phyloP scores from a whole-genome alignment of 2,329 filamentous ascomycete species.

The Curvularia hawaiiensis region DNA sequence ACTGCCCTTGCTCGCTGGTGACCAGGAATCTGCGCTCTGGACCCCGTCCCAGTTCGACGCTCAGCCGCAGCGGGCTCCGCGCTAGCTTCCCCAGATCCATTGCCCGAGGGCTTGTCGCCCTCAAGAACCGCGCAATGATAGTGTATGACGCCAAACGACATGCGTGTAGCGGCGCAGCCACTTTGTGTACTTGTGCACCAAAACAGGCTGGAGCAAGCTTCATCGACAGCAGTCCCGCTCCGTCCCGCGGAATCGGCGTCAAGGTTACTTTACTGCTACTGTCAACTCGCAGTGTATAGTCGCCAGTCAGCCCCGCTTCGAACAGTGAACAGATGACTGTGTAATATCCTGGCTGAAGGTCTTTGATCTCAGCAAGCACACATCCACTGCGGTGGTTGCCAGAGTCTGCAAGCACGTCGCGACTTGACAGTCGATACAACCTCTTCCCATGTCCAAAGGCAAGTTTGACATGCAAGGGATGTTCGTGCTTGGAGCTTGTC shows the following conservation, averaged over 20 bases:
- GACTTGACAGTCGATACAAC: constrained; percentile 69
- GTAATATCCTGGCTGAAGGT: constrained; percentile 74
- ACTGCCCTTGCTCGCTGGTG: constrained; percentile 73
- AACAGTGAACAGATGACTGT: constrained; percentile 92
- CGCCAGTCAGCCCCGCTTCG: constrained; percentile 75
- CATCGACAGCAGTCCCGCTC: constrained; percentile 73
- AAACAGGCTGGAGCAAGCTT: constrained; percentile 62
- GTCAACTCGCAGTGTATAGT: constrained; percentile 77
- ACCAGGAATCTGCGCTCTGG: constrained; percentile 69
- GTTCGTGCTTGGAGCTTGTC: constrained; percentile 67
- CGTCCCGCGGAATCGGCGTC: constrained; percentile 69
- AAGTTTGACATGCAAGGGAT: constrained; percentile 84
- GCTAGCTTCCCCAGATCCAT: constrained; percentile 35
- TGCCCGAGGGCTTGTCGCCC: constrained; percentile 35
- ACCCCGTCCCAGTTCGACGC: constrained; percentile 73
- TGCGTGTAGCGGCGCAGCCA: constrained; percentile 58
- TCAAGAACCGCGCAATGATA: constrained; percentile 57
- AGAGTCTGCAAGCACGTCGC: constrained; percentile 81
- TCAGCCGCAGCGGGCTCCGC: constrained; percentile 67
- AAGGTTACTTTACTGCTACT: constrained; percentile 64
- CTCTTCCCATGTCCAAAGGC: constrained; percentile 78
- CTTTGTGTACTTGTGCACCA: constrained; percentile 55
- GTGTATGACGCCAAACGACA: constrained; percentile 66
- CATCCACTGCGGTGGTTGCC: constrained; percentile 87
- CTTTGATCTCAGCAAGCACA: constrained; percentile 67